Evolutionary conservation across 2,329 filamentous ascomycete genomes (phyloP), one percentile per base, ranked within the genome.

Genomic region (Cercospora berteroae): DNA sequence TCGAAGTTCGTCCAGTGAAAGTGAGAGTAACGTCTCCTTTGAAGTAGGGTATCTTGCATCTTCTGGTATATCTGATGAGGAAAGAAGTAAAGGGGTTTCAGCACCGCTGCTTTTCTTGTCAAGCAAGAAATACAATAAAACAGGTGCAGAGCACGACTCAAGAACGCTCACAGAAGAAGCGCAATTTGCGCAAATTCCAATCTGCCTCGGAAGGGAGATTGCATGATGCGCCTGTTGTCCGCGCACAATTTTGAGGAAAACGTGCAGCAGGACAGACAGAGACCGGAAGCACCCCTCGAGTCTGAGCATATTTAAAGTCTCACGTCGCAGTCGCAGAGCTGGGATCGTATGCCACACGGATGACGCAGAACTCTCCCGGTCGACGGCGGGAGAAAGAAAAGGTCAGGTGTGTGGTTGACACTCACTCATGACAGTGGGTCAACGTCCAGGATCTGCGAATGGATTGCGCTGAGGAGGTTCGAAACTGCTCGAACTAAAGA

Each of bases 331-430:
- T 74, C 70, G 67, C 71, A 68, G 67, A 66, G 59, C 67, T 63
- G 63, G 48, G 36, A 56, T 58, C 72, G 73, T 59, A 63, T 72
- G 74, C 73, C 75, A 69, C 68, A 67, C 73, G 70, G 72, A 70
- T 77, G 77, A 81, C 80, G 80, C 80, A 81, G 79, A 79, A 70
- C 69, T 55, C 74, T 71, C 71, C 78, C 78, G 75, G 76, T 72
- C 74, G 74, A 69, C 74, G 66, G 70, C 73, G 70, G 71, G 67
- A 65, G 75, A 75, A 33, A 72, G 79, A 74, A 79, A 82, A 81
- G 82, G 82, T 83, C 82, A 82, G 74, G 70, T 72, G 74, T 68
- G 68, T 70, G 73, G 75, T 71, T 74, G 76, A 80, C 75, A 74
- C 72, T 69, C 69, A 71, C 71, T 73, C 73, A 76, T 75, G 77